Conservation (phyloP, 805 yeast species). For the Kregervanrija fluxuum region DNA sequence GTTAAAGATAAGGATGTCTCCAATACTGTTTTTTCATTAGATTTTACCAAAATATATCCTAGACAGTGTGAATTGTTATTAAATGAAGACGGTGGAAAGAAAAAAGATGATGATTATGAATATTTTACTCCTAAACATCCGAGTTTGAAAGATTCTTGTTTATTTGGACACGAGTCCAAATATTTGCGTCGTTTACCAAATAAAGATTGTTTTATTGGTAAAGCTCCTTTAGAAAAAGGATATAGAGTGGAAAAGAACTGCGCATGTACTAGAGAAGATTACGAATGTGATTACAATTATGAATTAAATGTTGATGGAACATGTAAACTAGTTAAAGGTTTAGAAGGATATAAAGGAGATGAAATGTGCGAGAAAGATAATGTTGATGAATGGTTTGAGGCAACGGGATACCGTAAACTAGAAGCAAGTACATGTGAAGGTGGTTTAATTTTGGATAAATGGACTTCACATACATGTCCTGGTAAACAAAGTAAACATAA, state of each 20-base stretch:
- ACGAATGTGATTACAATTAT: constrained; percentile 89
- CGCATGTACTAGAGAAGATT: constrained; percentile 79
- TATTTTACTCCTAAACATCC: constrained; percentile 59
- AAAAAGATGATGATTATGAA: constrained; percentile 47
- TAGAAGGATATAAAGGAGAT: constrained; percentile 55
- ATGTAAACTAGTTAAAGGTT: constrained; percentile 76
- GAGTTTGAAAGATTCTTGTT: constrained; percentile 40
- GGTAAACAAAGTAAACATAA: constrained; percentile 65
- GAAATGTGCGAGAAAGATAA: constrained; percentile 50
- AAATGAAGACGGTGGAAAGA: constrained; percentile 9
- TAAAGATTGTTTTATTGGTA: constrained; percentile 63
- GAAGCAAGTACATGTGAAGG: constrained; percentile 83
- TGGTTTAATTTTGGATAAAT: constrained; percentile 65
- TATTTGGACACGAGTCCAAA: constrained; percentile 63
- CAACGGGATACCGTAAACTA: constrained; percentile 87
- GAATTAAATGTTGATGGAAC: constrained; percentile 67
- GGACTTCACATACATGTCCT: constrained; percentile 72
- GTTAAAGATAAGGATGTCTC: constrained; percentile 32
- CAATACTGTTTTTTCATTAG: constrained; percentile 40
- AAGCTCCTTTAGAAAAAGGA: constrained; percentile 53
- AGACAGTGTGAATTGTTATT: constrained; percentile 51
- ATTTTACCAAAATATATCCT: constrained; percentile 44
- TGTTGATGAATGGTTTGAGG: constrained; percentile 66
- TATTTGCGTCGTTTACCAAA: constrained; percentile 54
- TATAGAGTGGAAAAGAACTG: constrained; percentile 58